These are phyloP conservation scores for Boletus sp. DNA, from an alignment of 768 basidiomycete genomes.

Conservation along the genomic window DNA sequence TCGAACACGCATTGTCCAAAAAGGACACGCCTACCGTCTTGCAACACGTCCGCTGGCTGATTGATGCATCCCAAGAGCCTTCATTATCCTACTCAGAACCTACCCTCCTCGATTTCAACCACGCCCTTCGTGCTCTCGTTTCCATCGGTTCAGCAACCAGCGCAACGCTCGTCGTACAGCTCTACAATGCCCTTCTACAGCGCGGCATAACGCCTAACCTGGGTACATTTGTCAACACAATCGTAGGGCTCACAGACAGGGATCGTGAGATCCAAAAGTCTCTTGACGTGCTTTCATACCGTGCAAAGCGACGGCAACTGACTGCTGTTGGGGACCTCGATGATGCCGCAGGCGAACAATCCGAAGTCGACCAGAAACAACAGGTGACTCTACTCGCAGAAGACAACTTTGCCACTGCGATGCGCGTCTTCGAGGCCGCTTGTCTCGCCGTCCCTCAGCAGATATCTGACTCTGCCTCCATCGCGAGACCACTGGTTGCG, in stretches of 20 bases:
- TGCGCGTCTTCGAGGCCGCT: constrained; percentile 70
- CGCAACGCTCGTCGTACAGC: constrained; percentile 57
- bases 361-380: constrained; percentile 30
- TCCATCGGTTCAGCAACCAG: constrained; percentile 40
- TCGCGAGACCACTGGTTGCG: constrained; percentile 3
- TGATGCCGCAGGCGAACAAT: constrained; percentile 11
- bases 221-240: constrained; percentile 59
- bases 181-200: constrained; percentile 72
- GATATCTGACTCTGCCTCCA: constrained; percentile 9
- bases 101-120: constrained; percentile 57
- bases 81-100: constrained; percentile 29
- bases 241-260: constrained; percentile 61
- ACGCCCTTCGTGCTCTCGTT: constrained; percentile 49
- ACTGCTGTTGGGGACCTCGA: constrained; percentile 1
- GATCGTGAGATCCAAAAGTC: constrained; percentile 60
- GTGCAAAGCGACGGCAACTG: constrained; percentile 35
- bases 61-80: constrained; percentile 35
- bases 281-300: constrained; percentile 43
- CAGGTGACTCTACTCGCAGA: constrained; percentile 53
- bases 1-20: constrained; percentile 20
- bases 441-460: constrained; percentile 31
- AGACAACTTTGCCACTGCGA: constrained; percentile 67
- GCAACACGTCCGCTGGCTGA: constrained; percentile 27
- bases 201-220: constrained; percentile 60
- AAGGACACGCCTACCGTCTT: constrained; percentile 8